These are phyloP conservation scores for Scleroderma bovista DNA, from an alignment of 768 basidiomycete genomes.

Conservation along the genomic window DNA sequence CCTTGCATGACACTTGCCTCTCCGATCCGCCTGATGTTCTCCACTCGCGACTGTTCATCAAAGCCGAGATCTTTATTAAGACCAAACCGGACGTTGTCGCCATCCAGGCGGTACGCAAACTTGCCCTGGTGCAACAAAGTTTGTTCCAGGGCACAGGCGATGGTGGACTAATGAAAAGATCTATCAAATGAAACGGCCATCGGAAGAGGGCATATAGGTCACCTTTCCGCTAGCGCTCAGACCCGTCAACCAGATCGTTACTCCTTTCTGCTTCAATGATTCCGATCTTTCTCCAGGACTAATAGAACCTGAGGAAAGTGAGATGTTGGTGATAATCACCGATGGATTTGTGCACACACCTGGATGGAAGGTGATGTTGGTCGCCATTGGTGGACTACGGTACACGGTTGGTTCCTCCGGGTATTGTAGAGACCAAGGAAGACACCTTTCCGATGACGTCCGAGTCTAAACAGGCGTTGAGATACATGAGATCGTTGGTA, in stretches of 20 bases:
- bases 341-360: slow-evolving; percentile 33
- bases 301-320: slow-evolving; percentile 56
- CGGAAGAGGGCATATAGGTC: background rate
- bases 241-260: slow-evolving; percentile 96
- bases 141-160: slow-evolving; percentile 95
- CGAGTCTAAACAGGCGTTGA: too few species aligned
- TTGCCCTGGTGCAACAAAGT: slow-evolving; percentile 83
- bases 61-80: slow-evolving; percentile 97
- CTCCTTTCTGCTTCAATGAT: slow-evolving; percentile 74
- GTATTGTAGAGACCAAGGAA: too few species aligned
- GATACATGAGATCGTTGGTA: too few species aligned
- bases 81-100: slow-evolving; percentile 93
- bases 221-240: slow-evolving; percentile 95
- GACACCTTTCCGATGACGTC: too few species aligned
- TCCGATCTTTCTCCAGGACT: slow-evolving; percentile 58
- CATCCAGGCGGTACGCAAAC: slow-evolving; percentile 89
- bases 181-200: background rate
- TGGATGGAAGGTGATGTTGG: slow-evolving; percentile 58
- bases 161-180: slow-evolving; percentile 66
- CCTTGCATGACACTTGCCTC: slow-evolving; percentile 52
- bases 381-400: slow-evolving; percentile 14
- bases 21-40: slow-evolving; percentile 95
- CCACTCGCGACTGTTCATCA: slow-evolving; percentile 83
- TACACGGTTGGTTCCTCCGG: too few species aligned
- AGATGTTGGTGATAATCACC: too few species aligned